Percentiles rank a stretch among this genome's conserved stretches.
Conservation (phyloP, 306 rosid genomes). For the Pterocarpus macrocarpus region DNA sequence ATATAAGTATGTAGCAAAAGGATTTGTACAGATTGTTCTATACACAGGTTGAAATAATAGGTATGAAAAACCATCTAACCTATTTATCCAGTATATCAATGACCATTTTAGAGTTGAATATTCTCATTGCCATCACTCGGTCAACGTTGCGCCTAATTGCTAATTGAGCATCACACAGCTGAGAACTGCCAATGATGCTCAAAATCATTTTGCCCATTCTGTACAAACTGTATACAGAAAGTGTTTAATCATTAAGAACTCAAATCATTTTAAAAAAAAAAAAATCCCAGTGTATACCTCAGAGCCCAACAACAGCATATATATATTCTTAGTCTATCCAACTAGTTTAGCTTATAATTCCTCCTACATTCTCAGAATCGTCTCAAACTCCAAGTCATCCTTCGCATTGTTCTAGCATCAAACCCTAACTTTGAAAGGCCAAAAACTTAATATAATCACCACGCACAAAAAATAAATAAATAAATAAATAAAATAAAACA, state of each 20-base stretch:
- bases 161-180: no score
- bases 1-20: background rate
- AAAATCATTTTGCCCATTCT: no score
- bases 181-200: no score
- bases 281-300: background rate
- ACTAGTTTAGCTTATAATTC: background rate
- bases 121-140: no score
- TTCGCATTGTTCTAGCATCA: background rate
- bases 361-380: background rate
- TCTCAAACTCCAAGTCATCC: slow-evolving; percentile 3
- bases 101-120: no score
- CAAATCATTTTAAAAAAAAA: background rate
- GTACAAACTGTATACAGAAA: no score
- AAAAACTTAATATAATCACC: background rate
- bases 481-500: no score
- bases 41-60: background rate
- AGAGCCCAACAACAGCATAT: background rate
- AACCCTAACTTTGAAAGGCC: background rate
- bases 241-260: background rate
- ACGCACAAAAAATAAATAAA: background rate
- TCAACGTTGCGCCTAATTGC: no score
- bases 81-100: background rate
- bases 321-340: background rate
- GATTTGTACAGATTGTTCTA: background rate
- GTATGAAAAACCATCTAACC: background rate